Percentiles rank a stretch among this genome's conserved stretches.
Conservation (phyloP, 495 filamentous ascomycete species). For the Penicillium paxilli region DNA sequence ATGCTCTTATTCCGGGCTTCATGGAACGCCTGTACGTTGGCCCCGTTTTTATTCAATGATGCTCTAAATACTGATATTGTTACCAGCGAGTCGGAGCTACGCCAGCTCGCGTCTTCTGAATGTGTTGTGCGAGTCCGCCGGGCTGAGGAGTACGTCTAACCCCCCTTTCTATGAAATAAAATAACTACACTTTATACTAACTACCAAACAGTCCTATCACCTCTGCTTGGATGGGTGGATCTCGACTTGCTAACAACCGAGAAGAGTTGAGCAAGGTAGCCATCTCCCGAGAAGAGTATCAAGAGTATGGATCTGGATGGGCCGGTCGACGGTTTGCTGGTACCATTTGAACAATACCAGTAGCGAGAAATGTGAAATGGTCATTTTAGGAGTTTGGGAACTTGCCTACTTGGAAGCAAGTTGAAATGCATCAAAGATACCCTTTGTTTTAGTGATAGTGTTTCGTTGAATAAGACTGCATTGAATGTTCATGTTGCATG, state of each 20-base stretch:
- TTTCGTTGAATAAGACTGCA: constrained; percentile 2
- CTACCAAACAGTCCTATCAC: constrained; percentile 59
- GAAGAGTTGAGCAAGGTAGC: constrained; percentile 59
- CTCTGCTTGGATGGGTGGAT: constrained; percentile 83
- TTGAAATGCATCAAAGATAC: constrained; percentile 23
- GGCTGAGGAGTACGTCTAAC: constrained; percentile 58
- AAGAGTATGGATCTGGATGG: constrained; percentile 82
- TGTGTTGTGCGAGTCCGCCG: constrained; percentile 72
- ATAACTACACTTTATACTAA: constrained; percentile 5
- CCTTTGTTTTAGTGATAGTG: constrained; percentile 19
- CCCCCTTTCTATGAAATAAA: not conserved
- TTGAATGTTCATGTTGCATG: no score
- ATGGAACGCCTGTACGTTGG: constrained; percentile 68
- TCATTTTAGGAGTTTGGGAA: constrained; percentile 13
- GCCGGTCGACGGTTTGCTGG: constrained; percentile 69
- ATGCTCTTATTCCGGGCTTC: constrained; percentile 76
- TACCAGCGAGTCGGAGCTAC: constrained; percentile 65
- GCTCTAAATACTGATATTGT: not conserved
- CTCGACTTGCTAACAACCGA: constrained; percentile 68
- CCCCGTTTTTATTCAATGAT: not conserved
- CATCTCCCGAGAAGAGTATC: constrained; percentile 86
- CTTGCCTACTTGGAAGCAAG: constrained; percentile 5
- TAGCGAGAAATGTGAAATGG: not conserved
- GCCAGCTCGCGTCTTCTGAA: constrained; percentile 71
- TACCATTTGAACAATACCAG: constrained; percentile 16